Evolutionary conservation across 1,284 basidiomycete species (phyloP), one percentile per base, ranked within the genome.

Genomic region (Irpex sp.): DNA sequence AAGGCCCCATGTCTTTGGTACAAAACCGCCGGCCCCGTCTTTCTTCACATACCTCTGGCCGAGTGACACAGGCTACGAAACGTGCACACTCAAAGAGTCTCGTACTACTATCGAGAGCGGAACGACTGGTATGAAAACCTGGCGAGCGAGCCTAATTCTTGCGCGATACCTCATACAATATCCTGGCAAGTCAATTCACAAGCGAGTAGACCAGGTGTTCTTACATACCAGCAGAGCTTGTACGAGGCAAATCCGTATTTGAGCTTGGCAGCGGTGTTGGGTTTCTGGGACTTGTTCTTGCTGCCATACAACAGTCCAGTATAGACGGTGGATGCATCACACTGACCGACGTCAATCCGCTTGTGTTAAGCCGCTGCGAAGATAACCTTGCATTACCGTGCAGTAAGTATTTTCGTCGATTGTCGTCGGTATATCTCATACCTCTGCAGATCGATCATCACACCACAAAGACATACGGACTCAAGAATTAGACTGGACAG

Each of bases 41-140:
- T 90, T 84, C 69, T 68, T 84, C 18, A 91, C 90, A 1, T 80
- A 90, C 68, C 82, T 85, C 60, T 90, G 86, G 86, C 65, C 58
- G 9, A 49, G 63, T 19, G 36, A 36, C 5, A 67, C 74, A 57
- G 48, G 73, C 3, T 78, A 77, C 62, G 73, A 78, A 36, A 79
- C 72, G 7, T 74, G 79, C 16, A 90, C 89, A 0, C 72, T 92
- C 2, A 74, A 87, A 10, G 90, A 92, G 72, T 89, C 90, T 2
- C 82, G 85, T 3, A 86, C 82, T 1, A 84, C 79, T 1, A 85
- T 91, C 35, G 88, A 91, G 70, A 77, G 77, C 52, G 90, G 90
- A 1, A 91, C 89, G 0, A 92, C 90, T 0, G 90, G 90, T 5
- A 72, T 91, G 51, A 79, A 86, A 58, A 92, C 90, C 2, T 92